Conservation (phyloP, 345 rosid genomes). For the Murraya koenigii region DNA sequence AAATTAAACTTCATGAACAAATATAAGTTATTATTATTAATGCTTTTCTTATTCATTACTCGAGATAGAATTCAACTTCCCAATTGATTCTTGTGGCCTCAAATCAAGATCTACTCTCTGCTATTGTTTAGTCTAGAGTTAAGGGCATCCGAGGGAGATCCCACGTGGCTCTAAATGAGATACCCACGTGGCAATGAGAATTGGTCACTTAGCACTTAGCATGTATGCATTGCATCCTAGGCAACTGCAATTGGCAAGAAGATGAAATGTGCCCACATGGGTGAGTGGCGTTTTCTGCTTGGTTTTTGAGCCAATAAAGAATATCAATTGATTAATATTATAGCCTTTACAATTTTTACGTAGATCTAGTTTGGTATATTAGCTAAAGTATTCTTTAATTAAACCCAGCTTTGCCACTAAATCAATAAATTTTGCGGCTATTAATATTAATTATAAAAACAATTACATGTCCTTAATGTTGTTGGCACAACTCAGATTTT, state of each 20-base stretch:
- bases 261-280: slow-evolving; percentile 33
- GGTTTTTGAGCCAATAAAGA: slow-evolving; percentile 11
- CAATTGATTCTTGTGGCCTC: not conserved
- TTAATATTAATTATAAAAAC: not conserved
- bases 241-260: slow-evolving; percentile 6
- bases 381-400: not conserved
- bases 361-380: not conserved
- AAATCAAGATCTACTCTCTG: not conserved
- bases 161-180: slow-evolving; percentile 9
- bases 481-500: not conserved
- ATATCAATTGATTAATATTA: not conserved
- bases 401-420: not conserved
- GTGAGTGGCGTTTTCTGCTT: not conserved
- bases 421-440: slow-evolving; percentile 11
- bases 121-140: slow-evolving; percentile 5
- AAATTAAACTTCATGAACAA: not conserved
- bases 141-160: slow-evolving; percentile 18
- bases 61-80: not conserved
- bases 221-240: not conserved
- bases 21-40: not conserved
- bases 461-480: not conserved
- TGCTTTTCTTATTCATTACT: not conserved
- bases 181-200: not conserved
- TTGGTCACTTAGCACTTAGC: not conserved
- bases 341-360: not conserved